Conservation (phyloP, 257 asterid species). For the Orobanche coerulescens region DNA sequence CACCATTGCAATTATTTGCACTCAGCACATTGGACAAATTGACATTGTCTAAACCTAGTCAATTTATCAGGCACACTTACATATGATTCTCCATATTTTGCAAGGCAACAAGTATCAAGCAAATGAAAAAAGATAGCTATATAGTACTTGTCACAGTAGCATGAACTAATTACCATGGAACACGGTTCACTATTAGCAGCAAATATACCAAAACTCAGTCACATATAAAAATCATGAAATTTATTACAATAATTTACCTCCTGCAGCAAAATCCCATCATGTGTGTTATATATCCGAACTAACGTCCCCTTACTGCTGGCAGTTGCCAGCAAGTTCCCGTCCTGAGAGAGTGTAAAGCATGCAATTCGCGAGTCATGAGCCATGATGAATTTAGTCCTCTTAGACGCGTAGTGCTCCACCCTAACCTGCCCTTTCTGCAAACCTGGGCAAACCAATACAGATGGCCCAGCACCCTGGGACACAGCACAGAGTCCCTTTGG, state of each 20-base stretch:
- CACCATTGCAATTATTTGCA: not conserved
- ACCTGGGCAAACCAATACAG: slow-evolving; percentile 82
- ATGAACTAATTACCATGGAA: not conserved
- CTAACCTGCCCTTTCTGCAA: slow-evolving; percentile 83
- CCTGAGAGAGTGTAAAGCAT: slow-evolving; percentile 44
- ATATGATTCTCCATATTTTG: not conserved
- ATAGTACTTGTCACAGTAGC: slow-evolving; percentile 2
- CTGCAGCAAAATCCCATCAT: slow-evolving; percentile 59
- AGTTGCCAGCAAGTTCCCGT: slow-evolving; percentile 58
- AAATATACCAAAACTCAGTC: slow-evolving; percentile 7
- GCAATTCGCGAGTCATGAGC: slow-evolving; percentile 36
- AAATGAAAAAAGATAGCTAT: not conserved
- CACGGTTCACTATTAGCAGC: not conserved
- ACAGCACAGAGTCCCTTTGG: slow-evolving; percentile 84
- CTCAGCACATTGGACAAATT: not conserved
- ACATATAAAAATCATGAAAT: not conserved
- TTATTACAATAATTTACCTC: slow-evolving; percentile 38
- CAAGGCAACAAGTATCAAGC: not conserved
- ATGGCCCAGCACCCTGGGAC: slow-evolving; percentile 63
- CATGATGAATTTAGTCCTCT: not conserved
- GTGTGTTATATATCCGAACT: slow-evolving; percentile 43
- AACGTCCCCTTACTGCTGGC: slow-evolving; percentile 66
- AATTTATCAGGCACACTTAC: not conserved
- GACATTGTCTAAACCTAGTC: too few species aligned
- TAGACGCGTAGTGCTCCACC: slow-evolving; percentile 62